phyloP scores from a whole-genome alignment of 352 stramenopile genomes.

The Globisporangium paddicum region DNA sequence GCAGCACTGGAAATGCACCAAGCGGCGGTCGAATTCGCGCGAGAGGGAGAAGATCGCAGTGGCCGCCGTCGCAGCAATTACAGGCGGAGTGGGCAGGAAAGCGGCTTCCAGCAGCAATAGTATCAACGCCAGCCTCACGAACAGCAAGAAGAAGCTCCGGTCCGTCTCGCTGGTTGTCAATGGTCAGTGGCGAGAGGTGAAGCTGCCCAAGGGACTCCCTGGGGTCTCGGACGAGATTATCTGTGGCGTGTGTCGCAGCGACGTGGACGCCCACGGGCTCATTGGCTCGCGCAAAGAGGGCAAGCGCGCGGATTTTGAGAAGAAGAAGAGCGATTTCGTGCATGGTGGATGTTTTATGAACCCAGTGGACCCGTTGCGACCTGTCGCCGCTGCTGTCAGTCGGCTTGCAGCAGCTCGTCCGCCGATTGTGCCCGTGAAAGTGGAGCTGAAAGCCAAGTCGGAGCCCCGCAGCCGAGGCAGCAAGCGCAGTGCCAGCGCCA shows the following conservation, averaged over 20 bases:
- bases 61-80: slow-evolving; percentile 11
- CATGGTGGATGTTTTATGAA: slow-evolving; percentile 65
- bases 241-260: slow-evolving; percentile 47
- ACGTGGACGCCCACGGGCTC: slow-evolving; percentile 49
- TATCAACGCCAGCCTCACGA: background rate
- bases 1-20: slow-evolving; percentile 80
- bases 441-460: background rate
- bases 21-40: slow-evolving; percentile 32
- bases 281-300: slow-evolving; percentile 50
- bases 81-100: background rate
- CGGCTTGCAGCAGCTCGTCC: background rate
- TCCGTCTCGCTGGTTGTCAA: slow-evolving; percentile 46
- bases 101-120: background rate
- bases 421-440: background rate
- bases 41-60: slow-evolving; percentile 19
- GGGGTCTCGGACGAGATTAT: slow-evolving; percentile 48
- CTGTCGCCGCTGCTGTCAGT: background rate
- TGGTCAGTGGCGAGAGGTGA: slow-evolving; percentile 50
- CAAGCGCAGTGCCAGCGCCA: background rate
- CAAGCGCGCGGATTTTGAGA: slow-evolving; percentile 44
- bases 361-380: slow-evolving; percentile 11
- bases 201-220: slow-evolving; percentile 42
- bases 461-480: slow-evolving; percentile 2
- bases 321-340: slow-evolving; percentile 56
- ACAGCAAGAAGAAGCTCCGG: slow-evolving; percentile 56